A percentile compares a stretch with the other conserved stretches of the same genome.
Evolutionary conservation across 305 asterid genomes (phyloP).

Genomic region (Fraxinus baroniana): DNA sequence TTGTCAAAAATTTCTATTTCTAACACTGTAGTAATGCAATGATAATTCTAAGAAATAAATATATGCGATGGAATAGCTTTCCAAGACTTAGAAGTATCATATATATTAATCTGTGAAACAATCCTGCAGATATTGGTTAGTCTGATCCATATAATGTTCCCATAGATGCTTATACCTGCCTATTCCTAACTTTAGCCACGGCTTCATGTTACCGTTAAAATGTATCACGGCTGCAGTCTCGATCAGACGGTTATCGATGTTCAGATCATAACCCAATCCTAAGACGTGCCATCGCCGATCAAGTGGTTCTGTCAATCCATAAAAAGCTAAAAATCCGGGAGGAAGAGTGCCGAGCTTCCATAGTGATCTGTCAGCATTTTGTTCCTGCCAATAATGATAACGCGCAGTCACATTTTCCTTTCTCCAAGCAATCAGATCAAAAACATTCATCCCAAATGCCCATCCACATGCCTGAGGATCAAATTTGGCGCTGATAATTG

Average conservation of each 20-base stretch:
- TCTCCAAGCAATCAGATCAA: constrained; percentile 56
- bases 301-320: constrained; percentile 51
- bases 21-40: constrained; percentile 32
- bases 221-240: constrained; percentile 54
- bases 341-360: constrained; percentile 59
- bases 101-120: constrained; percentile 38
- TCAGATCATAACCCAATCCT: constrained; percentile 50
- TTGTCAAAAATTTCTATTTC: constrained; percentile 6
- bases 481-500: constrained; percentile 43
- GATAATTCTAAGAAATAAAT: constrained; percentile 15
- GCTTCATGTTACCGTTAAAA: constrained; percentile 57
- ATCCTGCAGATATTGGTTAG: constrained; percentile 37
- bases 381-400: constrained; percentile 52
- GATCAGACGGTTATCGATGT: constrained; percentile 40
- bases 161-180: constrained; percentile 45
- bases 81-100: constrained; percentile 10
- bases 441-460: constrained; percentile 61
- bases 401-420: constrained; percentile 40
- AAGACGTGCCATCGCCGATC: constrained; percentile 60
- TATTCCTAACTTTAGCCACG: constrained; percentile 52
- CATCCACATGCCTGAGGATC: constrained; percentile 64
- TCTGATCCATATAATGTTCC: constrained; percentile 44
- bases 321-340: constrained; percentile 48
- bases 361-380: constrained; percentile 33
- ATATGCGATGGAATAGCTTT: background rate